Evolutionary conservation across 257 asterid genomes (phyloP), one percentile per base, ranked within the genome.

Genomic region (Solanum clarkiae): DNA sequence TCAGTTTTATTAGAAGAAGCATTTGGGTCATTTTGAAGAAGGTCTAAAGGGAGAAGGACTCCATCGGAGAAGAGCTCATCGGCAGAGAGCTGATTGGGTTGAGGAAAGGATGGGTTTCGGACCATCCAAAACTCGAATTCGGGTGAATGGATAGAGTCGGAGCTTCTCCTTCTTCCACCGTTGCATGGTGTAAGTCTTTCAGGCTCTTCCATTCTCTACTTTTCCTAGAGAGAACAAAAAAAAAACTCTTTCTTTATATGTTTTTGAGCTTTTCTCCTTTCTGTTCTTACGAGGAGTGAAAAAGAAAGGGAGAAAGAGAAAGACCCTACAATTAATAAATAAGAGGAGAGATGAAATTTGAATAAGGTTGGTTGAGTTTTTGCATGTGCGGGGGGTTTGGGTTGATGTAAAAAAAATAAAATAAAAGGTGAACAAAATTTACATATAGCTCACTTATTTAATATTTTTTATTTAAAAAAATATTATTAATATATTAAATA

Each of bases 71-170:
- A 96, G 85, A 96, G 94, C 88, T 96, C 92, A 85, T 94, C 99
- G 80, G 99, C 99, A 26, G 97, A 91, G 81, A 88, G 95, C 59
- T 93, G 94, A 62, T 91, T 88, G 4, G 96, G 97, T 84, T 87
- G 93, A 1, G 98, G 97, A 44, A 87, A 91, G 13, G 97, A 90
- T 0, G 94, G 97, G 86, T 94, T 93, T 16, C 93, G 87, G 71
- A 91, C 88, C 94, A 91, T 91, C 97, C 97, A 95, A 59, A 96
- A 96, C 88, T 96, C 99, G 70, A 96, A 96, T 82, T 96, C 99
- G 11, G 98, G 98, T 7, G 99, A 96, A 26, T 51, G 82, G 24
- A 84, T 90, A 0, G 92, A 75, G 20, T 87, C 90, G 20, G 70
- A 66, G 88, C 89, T 88, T n/a, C 90, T 84, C 59, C 93, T 90